Evolutionary conservation across 2,329 filamentous ascomycete species (phyloP).

Genomic region (Fusarium pseudograminearum): DNA sequence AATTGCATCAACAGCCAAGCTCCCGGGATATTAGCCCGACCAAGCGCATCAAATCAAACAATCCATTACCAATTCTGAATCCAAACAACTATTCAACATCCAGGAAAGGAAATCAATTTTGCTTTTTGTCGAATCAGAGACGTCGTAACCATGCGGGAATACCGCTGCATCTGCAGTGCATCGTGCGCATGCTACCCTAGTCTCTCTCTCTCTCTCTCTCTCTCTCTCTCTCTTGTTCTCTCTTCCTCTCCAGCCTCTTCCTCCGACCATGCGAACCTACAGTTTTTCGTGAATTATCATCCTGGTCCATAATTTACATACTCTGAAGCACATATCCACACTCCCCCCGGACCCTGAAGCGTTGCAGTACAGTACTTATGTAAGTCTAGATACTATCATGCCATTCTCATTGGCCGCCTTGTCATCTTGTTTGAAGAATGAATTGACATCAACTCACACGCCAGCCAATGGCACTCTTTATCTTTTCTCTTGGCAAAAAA

Average conservation of each 20-base stretch:
- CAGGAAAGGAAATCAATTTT: slow-evolving; percentile 32
- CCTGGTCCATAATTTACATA: slow-evolving; percentile 16
- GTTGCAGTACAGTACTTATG: not conserved
- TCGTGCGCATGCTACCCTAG: slow-evolving; percentile 26
- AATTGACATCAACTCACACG: slow-evolving; percentile 46
- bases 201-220: not conserved
- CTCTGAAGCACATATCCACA: slow-evolving; percentile 35
- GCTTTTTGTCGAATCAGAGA: slow-evolving; percentile 39
- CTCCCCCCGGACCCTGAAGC: slow-evolving; percentile 36
- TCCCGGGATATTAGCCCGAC: slow-evolving; percentile 24
- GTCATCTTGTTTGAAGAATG: slow-evolving; percentile 48
- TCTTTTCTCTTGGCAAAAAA: slow-evolving; percentile 32
- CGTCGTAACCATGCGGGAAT: slow-evolving; percentile 24
- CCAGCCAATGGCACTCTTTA: slow-evolving; percentile 36
- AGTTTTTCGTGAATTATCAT: slow-evolving; percentile 5
- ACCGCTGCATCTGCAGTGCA: slow-evolving; percentile 24
- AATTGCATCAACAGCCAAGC: slow-evolving; percentile 13
- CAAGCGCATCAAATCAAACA: slow-evolving; percentile 30
- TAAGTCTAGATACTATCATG: slow-evolving; percentile 43
- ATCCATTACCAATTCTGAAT: slow-evolving; percentile 41
- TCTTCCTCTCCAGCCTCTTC: slow-evolving; percentile 17
- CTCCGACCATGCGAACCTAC: slow-evolving; percentile 34
- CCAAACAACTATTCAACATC: slow-evolving; percentile 28
- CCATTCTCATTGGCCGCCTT: slow-evolving; percentile 44
- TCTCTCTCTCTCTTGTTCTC: not conserved